Evolutionary conservation across 257 asterid species (phyloP), one percentile per base, ranked within the genome.

Genomic region (Solanum corneliomulleri): DNA sequence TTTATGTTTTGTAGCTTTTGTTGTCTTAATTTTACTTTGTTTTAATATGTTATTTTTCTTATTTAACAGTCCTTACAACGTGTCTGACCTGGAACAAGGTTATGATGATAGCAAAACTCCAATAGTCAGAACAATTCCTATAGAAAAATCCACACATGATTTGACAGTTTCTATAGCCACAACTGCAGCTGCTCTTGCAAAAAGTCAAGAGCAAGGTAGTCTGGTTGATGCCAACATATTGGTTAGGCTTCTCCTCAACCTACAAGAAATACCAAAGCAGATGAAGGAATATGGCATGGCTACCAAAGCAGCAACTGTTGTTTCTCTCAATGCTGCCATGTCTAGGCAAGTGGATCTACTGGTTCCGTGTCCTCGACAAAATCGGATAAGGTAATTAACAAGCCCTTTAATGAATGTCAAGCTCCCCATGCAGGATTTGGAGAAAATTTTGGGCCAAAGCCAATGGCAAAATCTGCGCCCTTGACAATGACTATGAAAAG

Each of bases 51-150:
- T 82, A 41, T 42, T 88, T 84, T n/a, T 45, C 69, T 82, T 60
- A 85, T 75, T 49, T 15, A 49, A 49, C 6, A 92, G 94, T 85
- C 91, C 92, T 80, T 86, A 33, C 35, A 35, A 64, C 69, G 76
- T 87, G 5, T 83, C 52, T 29, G 62, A 76, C 52, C 44, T 47
- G 84, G 92, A 78, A n/a, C 71, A 60, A 11, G 11, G 45, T 49
- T 80, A 42, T 80, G 94, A 90, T 82, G 88, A 91, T 86, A 74
- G 20, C n/a, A 72, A 12, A 25, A 91, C 90, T 56, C 93, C 89
- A 2, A 12, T 89, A 69, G 78, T 91, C 77, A 89, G 93, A 68
- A 75, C 86, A 39, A 52, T 74, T 86, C 89, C 92, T 11, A 86
- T 88, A 88, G 95, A 87, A 84, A n/a, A 86, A 81, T 39, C n/a